These are phyloP conservation scores for Huntiella bhutanensis DNA, from an alignment of 2,329 filamentous ascomycete species.

Conservation along the genomic window DNA sequence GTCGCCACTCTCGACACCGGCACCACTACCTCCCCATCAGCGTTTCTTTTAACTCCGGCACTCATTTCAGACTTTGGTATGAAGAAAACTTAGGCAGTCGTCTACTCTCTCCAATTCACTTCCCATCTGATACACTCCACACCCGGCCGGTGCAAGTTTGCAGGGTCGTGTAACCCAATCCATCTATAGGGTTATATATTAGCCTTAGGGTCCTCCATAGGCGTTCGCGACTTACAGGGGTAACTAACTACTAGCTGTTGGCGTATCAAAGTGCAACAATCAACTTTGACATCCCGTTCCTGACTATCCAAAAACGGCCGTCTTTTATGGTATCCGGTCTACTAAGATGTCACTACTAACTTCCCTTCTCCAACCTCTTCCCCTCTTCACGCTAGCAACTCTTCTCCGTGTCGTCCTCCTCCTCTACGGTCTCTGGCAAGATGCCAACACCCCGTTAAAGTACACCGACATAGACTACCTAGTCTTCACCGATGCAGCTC, in stretches of 20 bases:
- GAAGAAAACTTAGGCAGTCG: neutral
- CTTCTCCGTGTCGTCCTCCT: slow-evolving; percentile 55
- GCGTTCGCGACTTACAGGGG: no score
- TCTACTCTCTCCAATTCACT: neutral
- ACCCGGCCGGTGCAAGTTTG: no score
- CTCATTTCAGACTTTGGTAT: neutral
- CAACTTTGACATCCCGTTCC: neutral
- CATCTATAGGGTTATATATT: no score
- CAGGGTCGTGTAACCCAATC: no score
- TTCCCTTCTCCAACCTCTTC: slow-evolving; percentile 9
- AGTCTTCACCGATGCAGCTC: slow-evolving; percentile 90
- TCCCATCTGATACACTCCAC: no score
- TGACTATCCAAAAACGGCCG: no score
- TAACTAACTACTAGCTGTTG: no score
- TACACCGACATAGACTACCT: slow-evolving; percentile 99
- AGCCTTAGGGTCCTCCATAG: no score
- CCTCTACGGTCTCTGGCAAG: slow-evolving; percentile 80
- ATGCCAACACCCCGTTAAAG: slow-evolving; percentile 77
- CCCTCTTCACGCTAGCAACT: slow-evolving; percentile 36
- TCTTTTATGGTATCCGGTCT: neutral
- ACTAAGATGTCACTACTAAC: slow-evolving; percentile 8
- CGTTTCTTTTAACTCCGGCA: slow-evolving; percentile 31
- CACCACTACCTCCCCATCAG: slow-evolving; percentile 26
- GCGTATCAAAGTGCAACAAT: neutral
- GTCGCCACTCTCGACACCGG: slow-evolving; percentile 30